Evolutionary conservation across 2,329 filamentous ascomycete species (phyloP).

Genomic region (Daldinia sp.): DNA sequence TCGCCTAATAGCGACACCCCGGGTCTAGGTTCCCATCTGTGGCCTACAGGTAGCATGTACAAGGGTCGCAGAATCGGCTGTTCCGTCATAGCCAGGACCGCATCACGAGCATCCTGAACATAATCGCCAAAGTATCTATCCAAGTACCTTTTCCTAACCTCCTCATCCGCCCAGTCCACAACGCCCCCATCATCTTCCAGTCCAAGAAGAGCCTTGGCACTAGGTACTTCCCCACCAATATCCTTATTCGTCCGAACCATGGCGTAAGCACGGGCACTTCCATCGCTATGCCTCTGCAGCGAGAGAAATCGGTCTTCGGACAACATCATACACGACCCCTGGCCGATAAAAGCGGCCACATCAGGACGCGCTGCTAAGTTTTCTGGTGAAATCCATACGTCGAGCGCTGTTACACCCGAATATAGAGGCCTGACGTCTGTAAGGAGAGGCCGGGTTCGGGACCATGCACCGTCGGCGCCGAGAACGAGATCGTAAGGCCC

Average conservation of each 20-base stretch:
- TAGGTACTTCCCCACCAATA: slow-evolving; percentile 12
- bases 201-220: slow-evolving; percentile 17
- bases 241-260: slow-evolving; percentile 28
- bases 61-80: slow-evolving; percentile 28
- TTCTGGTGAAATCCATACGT: slow-evolving; percentile 45
- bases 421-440: slow-evolving; percentile 49
- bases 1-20: slow-evolving; percentile 62
- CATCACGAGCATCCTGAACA: slow-evolving; percentile 14
- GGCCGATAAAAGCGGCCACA: slow-evolving; percentile 48
- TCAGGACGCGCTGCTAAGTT: slow-evolving; percentile 46
- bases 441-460: slow-evolving; percentile 44
- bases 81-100: slow-evolving; percentile 25
- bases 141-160: slow-evolving; percentile 21
- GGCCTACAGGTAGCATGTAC: slow-evolving; percentile 41
- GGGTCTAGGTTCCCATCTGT: slow-evolving; percentile 39
- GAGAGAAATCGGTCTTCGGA: slow-evolving; percentile 28
- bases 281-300: slow-evolving; percentile 37
- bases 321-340: slow-evolving; percentile 49
- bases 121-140: slow-evolving; percentile 36
- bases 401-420: slow-evolving; percentile 51
- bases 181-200: slow-evolving; percentile 3
- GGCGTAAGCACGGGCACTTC: slow-evolving; percentile 34
- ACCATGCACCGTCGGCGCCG: slow-evolving; percentile 52
- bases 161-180: slow-evolving; percentile 35
- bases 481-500: slow-evolving; percentile 47